Percentiles rank a stretch among this genome's conserved stretches.
phyloP scores from a whole-genome alignment of 164 flowering plant species.

The Magnolia changhungtana region DNA sequence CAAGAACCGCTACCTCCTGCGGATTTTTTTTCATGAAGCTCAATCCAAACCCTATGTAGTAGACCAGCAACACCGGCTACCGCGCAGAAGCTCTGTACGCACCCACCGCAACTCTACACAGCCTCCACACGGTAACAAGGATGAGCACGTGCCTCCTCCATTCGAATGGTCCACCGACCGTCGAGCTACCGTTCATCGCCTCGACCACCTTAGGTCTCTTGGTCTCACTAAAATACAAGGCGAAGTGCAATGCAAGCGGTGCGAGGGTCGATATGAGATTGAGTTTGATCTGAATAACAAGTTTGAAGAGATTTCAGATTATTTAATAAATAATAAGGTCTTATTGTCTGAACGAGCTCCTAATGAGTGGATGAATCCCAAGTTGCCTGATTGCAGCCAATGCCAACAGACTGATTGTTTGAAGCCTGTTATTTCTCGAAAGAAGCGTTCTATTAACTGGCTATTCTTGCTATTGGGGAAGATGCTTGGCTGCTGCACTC shows the following conservation, averaged over 20 bases:
- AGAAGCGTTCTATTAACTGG: slow-evolving; percentile 52
- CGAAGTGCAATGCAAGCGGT: slow-evolving; percentile 59
- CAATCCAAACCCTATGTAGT: too few species aligned
- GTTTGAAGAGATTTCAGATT: slow-evolving; percentile 29
- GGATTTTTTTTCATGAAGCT: too few species aligned
- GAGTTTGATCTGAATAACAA: slow-evolving; percentile 33
- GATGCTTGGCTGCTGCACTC: slow-evolving; percentile 39
- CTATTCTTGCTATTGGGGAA: slow-evolving; percentile 44
- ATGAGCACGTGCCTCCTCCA: background rate
- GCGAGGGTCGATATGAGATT: slow-evolving; percentile 33
- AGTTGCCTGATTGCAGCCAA: slow-evolving; percentile 29
- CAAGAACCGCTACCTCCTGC: too few species aligned
- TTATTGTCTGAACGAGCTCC: slow-evolving; percentile 59
- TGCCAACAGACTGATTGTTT: slow-evolving; percentile 42
- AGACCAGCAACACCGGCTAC: too few species aligned
- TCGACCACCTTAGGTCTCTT: slow-evolving; percentile 15
- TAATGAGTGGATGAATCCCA: slow-evolving; percentile 41
- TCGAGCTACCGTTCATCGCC: background rate
- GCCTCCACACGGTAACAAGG: background rate
- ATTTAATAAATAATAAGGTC: slow-evolving; percentile 14
- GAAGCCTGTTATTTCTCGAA: slow-evolving; percentile 40
- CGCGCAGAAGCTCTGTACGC: background rate
- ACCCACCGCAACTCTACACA: background rate
- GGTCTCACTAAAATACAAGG: slow-evolving; percentile 40
- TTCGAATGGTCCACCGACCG: slow-evolving; percentile 9